Evolutionary conservation across 257 asterid genomes (phyloP).

Genomic region (Scutellaria galericulata): DNA sequence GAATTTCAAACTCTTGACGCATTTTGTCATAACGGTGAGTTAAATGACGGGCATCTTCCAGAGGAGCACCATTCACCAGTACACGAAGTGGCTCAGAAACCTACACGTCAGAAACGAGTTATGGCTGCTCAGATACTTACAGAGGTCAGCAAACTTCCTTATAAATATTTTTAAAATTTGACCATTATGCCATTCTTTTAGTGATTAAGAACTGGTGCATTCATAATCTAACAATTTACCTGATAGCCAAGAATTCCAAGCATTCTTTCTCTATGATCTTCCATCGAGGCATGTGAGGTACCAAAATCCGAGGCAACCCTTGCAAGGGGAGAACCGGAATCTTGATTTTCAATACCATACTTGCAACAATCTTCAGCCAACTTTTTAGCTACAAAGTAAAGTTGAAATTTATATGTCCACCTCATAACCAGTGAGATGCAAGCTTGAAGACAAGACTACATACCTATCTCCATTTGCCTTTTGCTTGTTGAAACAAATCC

Average conservation of each 20-base stretch:
- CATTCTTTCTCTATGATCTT: constrained; percentile 85
- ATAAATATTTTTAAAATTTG: background rate
- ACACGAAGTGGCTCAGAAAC: constrained; percentile 84
- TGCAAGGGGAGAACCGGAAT: constrained; percentile 63
- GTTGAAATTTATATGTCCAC: constrained; percentile 34
- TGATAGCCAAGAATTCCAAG: constrained; percentile 78
- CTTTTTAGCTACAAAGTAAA: constrained; percentile 67
- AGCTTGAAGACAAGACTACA: constrained; percentile 36
- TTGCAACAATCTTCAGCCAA: constrained; percentile 92
- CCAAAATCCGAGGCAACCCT: constrained; percentile 73
- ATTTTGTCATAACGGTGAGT: constrained; percentile 79
- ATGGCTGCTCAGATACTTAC: background rate
- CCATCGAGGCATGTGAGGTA: constrained; percentile 81
- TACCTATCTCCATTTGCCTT: constrained; percentile 90
- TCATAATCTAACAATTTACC: constrained; percentile 42
- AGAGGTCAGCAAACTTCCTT: background rate
- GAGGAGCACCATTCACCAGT: constrained; percentile 75
- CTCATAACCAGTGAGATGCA: constrained; percentile 33
- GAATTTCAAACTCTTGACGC: constrained; percentile 86
- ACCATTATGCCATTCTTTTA: background rate
- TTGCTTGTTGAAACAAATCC: constrained; percentile 72
- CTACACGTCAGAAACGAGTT: constrained; percentile 44
- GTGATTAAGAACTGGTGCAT: background rate
- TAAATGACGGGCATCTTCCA: constrained; percentile 97
- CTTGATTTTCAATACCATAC: constrained; percentile 84